Evolutionary conservation across 2,329 filamentous ascomycete genomes (phyloP).

Genomic region (Ramularia endophylla): DNA sequence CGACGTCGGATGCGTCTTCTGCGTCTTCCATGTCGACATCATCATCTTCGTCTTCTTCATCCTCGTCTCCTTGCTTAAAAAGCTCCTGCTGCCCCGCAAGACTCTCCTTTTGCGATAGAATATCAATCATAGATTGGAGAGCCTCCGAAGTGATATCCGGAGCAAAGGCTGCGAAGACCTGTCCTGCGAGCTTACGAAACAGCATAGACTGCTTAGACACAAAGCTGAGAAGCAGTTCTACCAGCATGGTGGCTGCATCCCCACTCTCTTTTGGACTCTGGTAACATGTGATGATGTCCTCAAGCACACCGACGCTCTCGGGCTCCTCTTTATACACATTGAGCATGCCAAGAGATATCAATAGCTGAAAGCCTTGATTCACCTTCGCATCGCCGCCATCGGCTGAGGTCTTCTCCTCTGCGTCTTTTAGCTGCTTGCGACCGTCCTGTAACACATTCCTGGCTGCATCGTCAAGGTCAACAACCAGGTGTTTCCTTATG

Average conservation of each 20-base stretch:
- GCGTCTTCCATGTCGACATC: constrained; percentile 19
- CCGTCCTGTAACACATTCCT: constrained; percentile 15
- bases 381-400: constrained; percentile 20
- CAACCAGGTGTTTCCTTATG: constrained; percentile 7
- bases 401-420: constrained; percentile 11
- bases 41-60: constrained; percentile 19
- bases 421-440: constrained; percentile 17
- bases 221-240: constrained; percentile 88
- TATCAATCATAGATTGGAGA: constrained; percentile 60
- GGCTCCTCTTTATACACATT: constrained; percentile 87
- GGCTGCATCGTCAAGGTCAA: constrained; percentile 12
- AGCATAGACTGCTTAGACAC: constrained; percentile 78
- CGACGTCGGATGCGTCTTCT: constrained; percentile 32
- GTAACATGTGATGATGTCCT: constrained; percentile 73
- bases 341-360: constrained; percentile 78
- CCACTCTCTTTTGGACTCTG: constrained; percentile 49
- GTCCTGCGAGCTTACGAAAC: constrained; percentile 78
- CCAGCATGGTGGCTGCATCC: constrained; percentile 59
- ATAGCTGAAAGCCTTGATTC: constrained; percentile 62
- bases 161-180: constrained; percentile 81
- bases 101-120: constrained; percentile 74
- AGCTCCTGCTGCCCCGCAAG: constrained; percentile 77
- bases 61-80: constrained; percentile 56
- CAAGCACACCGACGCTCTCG: constrained; percentile 74
- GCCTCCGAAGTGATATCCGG: constrained; percentile 66